A percentile compares a stretch with the other conserved stretches of the same genome.
Evolutionary conservation across 768 basidiomycete species (phyloP).

Genomic region (Omphalotus guepiniiformis): DNA sequence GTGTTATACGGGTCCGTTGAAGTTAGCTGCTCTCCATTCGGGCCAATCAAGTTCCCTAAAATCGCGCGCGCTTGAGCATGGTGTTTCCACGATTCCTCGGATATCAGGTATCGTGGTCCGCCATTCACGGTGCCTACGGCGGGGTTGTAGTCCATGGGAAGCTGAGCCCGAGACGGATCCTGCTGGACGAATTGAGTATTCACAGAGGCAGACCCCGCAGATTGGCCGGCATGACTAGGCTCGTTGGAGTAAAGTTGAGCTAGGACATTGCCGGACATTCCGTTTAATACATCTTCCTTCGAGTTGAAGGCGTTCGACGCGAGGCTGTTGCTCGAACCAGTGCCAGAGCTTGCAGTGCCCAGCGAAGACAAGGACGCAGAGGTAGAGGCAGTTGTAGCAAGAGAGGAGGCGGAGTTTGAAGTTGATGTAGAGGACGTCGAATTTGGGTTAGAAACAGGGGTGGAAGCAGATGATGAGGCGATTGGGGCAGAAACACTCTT

Average conservation of each 20-base stretch:
- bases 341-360: slow-evolving; percentile 42
- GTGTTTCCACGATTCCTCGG: slow-evolving; percentile 81
- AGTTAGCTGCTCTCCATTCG: slow-evolving; percentile 81
- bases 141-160: slow-evolving; percentile 7
- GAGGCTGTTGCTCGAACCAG: slow-evolving; percentile 46
- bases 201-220: slow-evolving; percentile 18
- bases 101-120: slow-evolving; percentile 51
- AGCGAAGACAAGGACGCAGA: slow-evolving; percentile 32
- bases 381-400: slow-evolving; percentile 31
- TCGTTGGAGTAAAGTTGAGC: slow-evolving; percentile 49
- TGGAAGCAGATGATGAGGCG: slow-evolving; percentile 40
- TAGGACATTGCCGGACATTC: slow-evolving; percentile 33
- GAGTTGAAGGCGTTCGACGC: slow-evolving; percentile 50
- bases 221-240: slow-evolving; percentile 29
- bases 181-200: slow-evolving; percentile 1
- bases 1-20: slow-evolving; percentile 95
- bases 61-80: slow-evolving; percentile 81
- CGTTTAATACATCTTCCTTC: no score
- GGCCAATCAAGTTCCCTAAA: slow-evolving; percentile 78
- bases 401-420: slow-evolving; percentile 32
- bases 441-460: slow-evolving; percentile 24
- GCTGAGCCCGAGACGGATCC: neutral
- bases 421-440: slow-evolving; percentile 16
- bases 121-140: slow-evolving; percentile 26
- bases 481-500: slow-evolving; percentile 74